phyloP scores from a whole-genome alignment of 352 stramenopile genomes.

The Hyaloperonospora arabidopsidis region DNA sequence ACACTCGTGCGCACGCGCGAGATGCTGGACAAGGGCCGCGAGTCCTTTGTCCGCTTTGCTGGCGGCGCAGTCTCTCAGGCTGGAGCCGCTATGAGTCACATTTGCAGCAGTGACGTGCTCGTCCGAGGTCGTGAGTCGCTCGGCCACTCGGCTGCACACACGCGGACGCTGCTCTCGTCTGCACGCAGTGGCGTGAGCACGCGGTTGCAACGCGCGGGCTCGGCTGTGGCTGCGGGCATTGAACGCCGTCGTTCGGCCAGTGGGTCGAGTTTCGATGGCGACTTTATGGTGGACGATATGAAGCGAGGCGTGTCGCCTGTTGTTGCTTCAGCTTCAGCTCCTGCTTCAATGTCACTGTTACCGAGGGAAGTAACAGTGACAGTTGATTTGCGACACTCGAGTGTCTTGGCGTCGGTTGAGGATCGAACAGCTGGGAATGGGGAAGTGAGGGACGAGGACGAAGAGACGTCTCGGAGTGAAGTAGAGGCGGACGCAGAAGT shows the following conservation, averaged over 20 bases:
- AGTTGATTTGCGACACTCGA: constrained; percentile 28
- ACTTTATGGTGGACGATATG: constrained; percentile 1
- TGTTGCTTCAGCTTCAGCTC: no score
- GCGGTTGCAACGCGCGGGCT: constrained; percentile 36
- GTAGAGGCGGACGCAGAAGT: constrained; percentile 6
- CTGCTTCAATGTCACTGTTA: constrained; percentile 6
- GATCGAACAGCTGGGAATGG: neutral
- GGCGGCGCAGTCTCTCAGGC: constrained; percentile 27
- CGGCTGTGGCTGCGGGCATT: constrained; percentile 38
- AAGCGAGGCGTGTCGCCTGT: no score
- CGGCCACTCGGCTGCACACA: constrained; percentile 38
- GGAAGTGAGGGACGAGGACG: constrained; percentile 19
- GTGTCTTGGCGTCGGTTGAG: constrained; percentile 5
- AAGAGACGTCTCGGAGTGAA: neutral
- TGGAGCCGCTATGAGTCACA: constrained; percentile 22
- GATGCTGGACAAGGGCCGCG: constrained; percentile 40
- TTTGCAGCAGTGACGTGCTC: constrained; percentile 35
- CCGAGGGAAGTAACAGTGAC: constrained; percentile 23
- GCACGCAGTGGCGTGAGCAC: constrained; percentile 41
- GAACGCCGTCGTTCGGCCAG: constrained; percentile 43
- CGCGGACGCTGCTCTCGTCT: constrained; percentile 33
- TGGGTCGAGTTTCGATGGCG: constrained; percentile 11
- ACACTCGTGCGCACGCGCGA: constrained; percentile 25
- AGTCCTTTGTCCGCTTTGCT: constrained; percentile 38
- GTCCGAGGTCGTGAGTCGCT: constrained; percentile 51